Evolutionary conservation across 2,329 filamentous ascomycete genomes (phyloP), one percentile per base, ranked within the genome.

Genomic region (Falciphora oryzae): DNA sequence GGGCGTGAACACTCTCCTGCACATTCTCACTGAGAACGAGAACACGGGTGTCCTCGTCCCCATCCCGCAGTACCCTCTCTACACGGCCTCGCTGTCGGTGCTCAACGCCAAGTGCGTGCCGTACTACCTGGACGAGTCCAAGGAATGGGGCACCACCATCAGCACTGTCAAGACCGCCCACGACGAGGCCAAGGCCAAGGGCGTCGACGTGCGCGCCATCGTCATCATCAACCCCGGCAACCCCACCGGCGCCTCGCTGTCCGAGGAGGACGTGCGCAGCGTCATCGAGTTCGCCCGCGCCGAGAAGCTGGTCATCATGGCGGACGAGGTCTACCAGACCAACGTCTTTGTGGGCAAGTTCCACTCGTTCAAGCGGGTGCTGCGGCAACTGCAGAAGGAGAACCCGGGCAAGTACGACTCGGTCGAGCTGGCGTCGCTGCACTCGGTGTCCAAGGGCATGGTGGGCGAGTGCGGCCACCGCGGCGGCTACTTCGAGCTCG

Each of bases 171-270:
- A 86, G 70, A 75, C 84, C 56, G 84, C 93, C 1, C 86, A 95
- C 74, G 82, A 87, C 65, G 87, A 91, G 74, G 94, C 93, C 68
- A 86, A 89, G 74, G 79, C 81, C 63, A 85, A 91, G 63, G 93
- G 93, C 67, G 89, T 88, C 66, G 93, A 98, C 71, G 91, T 97
- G 64, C 92, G 93, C 72, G 91, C 92, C 70, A 93, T 99, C 70
- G 94, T 95, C 69, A 89, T 99, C 72, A 99, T 99, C 82, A 99
- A 99, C 84, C 95, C 95, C 0, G 95, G 95, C 66, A 99, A 99
- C 80, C 95, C 95, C 4, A 99, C 95, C 2, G 95, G 95, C 69
- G 92, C 93, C 62, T 95, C 89, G 63, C 85, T 99, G 25, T 82
- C 89, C 50, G 85, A 90, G 69, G 83, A 87, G 27, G 92, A 97